These are phyloP conservation scores for Gautieria morchelliformis DNA, from an alignment of 768 basidiomycete genomes.

Conservation along the genomic window DNA sequence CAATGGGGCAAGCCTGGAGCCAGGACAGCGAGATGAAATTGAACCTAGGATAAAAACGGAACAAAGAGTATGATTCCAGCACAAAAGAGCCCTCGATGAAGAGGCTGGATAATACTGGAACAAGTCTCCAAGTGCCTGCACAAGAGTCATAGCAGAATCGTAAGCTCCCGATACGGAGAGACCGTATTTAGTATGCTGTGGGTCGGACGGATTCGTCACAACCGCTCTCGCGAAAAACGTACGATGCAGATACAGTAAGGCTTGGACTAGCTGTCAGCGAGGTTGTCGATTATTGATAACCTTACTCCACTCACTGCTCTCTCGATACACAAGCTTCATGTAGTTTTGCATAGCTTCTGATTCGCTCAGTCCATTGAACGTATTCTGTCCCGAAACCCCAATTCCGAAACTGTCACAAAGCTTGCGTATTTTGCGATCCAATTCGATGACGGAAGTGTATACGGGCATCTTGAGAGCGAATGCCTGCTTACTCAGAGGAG, in stretches of 20 bases:
- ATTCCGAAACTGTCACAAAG: background rate
- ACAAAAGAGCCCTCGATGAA: slow-evolving; percentile 31
- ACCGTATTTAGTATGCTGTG: slow-evolving; percentile 61
- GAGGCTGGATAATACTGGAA: slow-evolving; percentile 27
- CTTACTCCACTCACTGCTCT: background rate
- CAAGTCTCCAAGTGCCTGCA: slow-evolving; percentile 1
- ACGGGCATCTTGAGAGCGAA: slow-evolving; percentile 1
- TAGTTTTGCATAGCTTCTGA: slow-evolving; percentile 4
- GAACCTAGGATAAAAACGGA: background rate
- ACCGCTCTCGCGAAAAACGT: slow-evolving; percentile 66
- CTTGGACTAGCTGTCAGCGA: background rate
- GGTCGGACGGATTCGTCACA: slow-evolving; percentile 52
- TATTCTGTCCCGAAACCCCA: background rate
- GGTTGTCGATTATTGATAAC: background rate
- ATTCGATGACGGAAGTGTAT: slow-evolving; percentile 3
- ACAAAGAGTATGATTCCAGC: slow-evolving; percentile 33
- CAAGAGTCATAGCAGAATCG: slow-evolving; percentile 33
- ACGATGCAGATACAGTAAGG: slow-evolving; percentile 49
- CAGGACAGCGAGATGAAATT: slow-evolving; percentile 2
- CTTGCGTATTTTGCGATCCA: slow-evolving; percentile 8
- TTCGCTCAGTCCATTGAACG: background rate
- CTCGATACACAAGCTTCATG: slow-evolving; percentile 1
- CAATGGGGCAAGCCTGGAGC: slow-evolving; percentile 5
- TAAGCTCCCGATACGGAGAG: slow-evolving; percentile 63
- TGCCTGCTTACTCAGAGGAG: slow-evolving; percentile 2